Conservation (phyloP, 495 filamentous ascomycete genomes). For the Trichodelitschia bisporula region DNA sequence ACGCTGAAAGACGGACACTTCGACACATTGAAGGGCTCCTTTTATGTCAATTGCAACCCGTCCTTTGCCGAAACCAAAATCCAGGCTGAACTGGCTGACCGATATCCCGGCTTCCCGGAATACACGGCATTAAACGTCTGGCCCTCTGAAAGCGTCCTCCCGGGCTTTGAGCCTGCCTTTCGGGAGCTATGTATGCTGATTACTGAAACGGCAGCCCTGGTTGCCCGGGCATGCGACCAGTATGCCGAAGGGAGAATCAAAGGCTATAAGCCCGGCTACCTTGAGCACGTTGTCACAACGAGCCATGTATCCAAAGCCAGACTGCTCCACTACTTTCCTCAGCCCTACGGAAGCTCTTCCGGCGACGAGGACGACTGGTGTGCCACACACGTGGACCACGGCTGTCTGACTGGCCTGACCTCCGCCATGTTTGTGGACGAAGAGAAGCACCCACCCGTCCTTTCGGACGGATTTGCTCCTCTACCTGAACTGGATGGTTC, state of each 20-base stretch:
- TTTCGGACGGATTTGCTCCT: slow-evolving; percentile 16
- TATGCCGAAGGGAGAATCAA: slow-evolving; percentile 58
- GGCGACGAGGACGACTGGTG: slow-evolving; percentile 64
- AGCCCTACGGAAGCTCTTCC: slow-evolving; percentile 5
- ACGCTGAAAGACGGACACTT: slow-evolving; percentile 74
- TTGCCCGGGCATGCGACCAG: slow-evolving; percentile 66
- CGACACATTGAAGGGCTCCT: slow-evolving; percentile 86
- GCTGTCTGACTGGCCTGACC: slow-evolving; percentile 81
- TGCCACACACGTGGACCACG: slow-evolving; percentile 79
- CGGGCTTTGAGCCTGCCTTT: slow-evolving; percentile 45
- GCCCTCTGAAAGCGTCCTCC: slow-evolving; percentile 40
- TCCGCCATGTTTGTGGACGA: slow-evolving; percentile 94
- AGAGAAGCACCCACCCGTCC: slow-evolving; percentile 20
- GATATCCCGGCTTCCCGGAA: slow-evolving; percentile 26
- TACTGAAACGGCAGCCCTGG: slow-evolving; percentile 69
- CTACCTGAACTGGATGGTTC: slow-evolving; percentile 45
- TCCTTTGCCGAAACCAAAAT: slow-evolving; percentile 39
- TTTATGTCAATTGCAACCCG: slow-evolving; percentile 74
- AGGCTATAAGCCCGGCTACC: slow-evolving; percentile 48
- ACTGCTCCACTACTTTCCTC: slow-evolving; percentile 79
- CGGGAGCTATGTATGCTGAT: slow-evolving; percentile 61
- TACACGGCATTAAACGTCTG: slow-evolving; percentile 64
- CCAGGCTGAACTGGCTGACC: slow-evolving; percentile 9
- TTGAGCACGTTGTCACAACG: slow-evolving; percentile 65
- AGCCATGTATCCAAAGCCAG: slow-evolving; percentile 80